Base-by-base conservation (phyloP, 2,329 filamentous ascomycete species). In the Pyricularia grisea region DNA sequence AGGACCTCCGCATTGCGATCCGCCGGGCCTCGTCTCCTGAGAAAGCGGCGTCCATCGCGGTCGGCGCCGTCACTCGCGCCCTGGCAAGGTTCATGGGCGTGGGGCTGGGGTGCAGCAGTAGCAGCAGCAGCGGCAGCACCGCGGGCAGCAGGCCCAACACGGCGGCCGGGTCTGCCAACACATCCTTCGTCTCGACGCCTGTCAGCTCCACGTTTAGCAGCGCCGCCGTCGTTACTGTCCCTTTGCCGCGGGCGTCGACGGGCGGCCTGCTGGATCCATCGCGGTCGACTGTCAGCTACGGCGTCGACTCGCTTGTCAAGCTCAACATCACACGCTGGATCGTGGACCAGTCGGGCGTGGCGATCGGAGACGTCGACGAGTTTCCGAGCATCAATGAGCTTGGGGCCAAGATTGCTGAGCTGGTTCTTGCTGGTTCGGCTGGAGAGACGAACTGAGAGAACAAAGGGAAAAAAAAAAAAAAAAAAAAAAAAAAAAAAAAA, bases 281-380 rank as follows among this genome's bases (percentile, higher is more conserved):
- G 14, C 10, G 20, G 50, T 68, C 66, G 27, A 68, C 66, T 30
- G 27, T 23, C 67, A 68, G 67, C 69, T 74, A 74, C 71, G 73
- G 73, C 17, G 72, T 74, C 60, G 73, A 74, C 69, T 74, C 72
- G 14, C 70, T 74, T 20, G 72, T 73, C 63, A 68, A 71, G 3
- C 72, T 74, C 3, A 73, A 71, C 31, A 33, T 74, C 3, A 71
- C 72, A 1, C 71, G 72, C 1, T 74, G 73, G 73, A 70, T 74
- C 5, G 61, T 68, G 3, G 70, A 73, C 1, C 70, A 72, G 67
- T 72, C 71, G 23, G 72, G 73, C 20, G 71, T 71, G 50, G 71
- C 72, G 1, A 67, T 71, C 36, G 72, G 71, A 67, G 70, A 71
- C 7, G 66, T 74, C 7, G 73, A 74, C 5, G 71, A 71, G 10